Evolutionary conservation across 2,329 filamentous ascomycete species (phyloP).

Genomic region (Colletotrichum lupini): DNA sequence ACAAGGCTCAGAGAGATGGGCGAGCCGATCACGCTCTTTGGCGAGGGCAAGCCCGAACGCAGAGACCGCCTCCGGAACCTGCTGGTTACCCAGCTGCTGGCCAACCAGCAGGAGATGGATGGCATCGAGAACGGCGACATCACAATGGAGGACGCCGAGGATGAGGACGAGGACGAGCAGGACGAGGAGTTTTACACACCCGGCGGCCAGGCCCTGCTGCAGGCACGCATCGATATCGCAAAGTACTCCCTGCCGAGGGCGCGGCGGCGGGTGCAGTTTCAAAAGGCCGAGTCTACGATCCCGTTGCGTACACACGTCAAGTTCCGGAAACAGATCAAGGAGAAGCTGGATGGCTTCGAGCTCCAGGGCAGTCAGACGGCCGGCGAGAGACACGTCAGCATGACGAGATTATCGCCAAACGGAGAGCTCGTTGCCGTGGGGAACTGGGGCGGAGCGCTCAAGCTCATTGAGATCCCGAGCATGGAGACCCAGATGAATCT

Average conservation of each 20-base stretch:
- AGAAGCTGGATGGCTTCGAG: conserved; percentile 84
- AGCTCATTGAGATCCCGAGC: conserved; percentile 84
- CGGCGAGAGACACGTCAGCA: conserved; percentile 89
- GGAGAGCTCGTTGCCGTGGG: conserved; percentile 87
- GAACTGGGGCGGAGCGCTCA: conserved; percentile 92
- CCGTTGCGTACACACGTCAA: conserved; percentile 91
- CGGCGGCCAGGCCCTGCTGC: conserved; percentile 78
- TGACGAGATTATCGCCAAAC: conserved; percentile 89
- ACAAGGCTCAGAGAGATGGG: conserved; percentile 83
- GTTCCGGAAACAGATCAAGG: conserved; percentile 89
- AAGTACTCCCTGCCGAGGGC: conserved; percentile 86
- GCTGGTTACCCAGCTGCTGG: conserved; percentile 77
- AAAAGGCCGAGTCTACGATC: conserved; percentile 84
- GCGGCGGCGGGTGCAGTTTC: conserved; percentile 79
- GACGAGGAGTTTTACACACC: conserved; percentile 97
- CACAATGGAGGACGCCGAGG: conserved; percentile 68
- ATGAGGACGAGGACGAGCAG: conserved; percentile 67
- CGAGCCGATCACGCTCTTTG: conserved; percentile 95
- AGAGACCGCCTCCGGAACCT: conserved; percentile 88
- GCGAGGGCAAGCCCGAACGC: conserved; percentile 86
- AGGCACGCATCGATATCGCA: conserved; percentile 83
- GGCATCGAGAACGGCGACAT: conserved; percentile 67
- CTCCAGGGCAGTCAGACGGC: conserved; percentile 94
- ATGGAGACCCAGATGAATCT: conserved; percentile 81
- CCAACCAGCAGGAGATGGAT: conserved; percentile 74